Evolutionary conservation across 257 asterid species (phyloP).

Genomic region (Ilex asprella): DNA sequence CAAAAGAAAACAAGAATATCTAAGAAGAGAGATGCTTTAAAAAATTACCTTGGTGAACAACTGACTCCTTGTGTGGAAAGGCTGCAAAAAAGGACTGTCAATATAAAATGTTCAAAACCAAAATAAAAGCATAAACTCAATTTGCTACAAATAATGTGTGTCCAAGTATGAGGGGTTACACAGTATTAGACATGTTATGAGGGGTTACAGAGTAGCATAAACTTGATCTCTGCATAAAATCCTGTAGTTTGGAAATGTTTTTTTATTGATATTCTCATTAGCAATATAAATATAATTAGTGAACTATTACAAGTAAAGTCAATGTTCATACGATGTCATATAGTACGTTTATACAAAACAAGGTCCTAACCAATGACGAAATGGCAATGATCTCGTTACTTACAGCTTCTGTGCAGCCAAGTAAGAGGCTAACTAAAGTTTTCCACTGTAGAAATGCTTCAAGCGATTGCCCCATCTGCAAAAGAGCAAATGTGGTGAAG

Average conservation of each 20-base stretch:
- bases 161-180: background rate
- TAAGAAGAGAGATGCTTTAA: constrained; percentile 6
- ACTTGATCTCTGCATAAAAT: background rate
- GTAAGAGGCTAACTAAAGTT: constrained; percentile 57
- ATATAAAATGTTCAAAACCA: constrained; percentile 11
- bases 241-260: background rate
- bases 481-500: constrained; percentile 7
- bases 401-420: constrained; percentile 90
- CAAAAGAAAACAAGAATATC: background rate
- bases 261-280: too few relatives aligned
- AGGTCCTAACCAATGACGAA: background rate
- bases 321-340: background rate
- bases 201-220: background rate
- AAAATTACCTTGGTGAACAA: constrained; percentile 78
- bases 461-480: constrained; percentile 98
- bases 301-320: background rate
- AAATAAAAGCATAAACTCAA: background rate
- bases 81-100: constrained; percentile 42
- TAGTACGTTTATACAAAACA: background rate
- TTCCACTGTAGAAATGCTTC: constrained; percentile 95
- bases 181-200: too few relatives aligned
- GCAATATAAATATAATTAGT: too few relatives aligned
- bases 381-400: constrained; percentile 20
- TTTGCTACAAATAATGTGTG: background rate
- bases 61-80: constrained; percentile 67